Percentiles rank a stretch among this genome's conserved stretches.
phyloP scores from a whole-genome alignment of 192 early-diverging fungal genomes.

The Rhizophagus clarus region DNA sequence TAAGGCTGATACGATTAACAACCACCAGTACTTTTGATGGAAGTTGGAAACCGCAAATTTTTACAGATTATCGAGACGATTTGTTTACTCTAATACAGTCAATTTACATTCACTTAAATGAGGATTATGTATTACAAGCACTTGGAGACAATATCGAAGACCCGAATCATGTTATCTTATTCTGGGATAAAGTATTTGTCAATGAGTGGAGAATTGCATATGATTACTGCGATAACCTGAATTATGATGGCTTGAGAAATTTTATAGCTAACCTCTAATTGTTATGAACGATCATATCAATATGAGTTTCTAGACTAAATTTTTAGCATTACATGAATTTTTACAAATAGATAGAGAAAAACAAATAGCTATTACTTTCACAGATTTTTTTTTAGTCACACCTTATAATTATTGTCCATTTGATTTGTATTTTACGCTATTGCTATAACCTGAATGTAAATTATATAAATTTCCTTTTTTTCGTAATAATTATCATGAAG shows the following conservation, averaged over 20 bases:
- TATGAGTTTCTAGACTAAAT: too few relatives aligned
- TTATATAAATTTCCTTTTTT: too few relatives aligned
- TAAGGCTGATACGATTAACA: neutral
- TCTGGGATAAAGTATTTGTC: constrained; percentile 3
- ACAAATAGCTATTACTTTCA: too few relatives aligned
- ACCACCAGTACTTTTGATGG: neutral
- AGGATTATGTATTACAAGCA: neutral
- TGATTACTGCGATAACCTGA: neutral
- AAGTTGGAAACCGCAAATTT: neutral
- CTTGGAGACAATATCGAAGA: neutral
- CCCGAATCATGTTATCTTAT: neutral
- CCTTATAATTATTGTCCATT: too few relatives aligned
- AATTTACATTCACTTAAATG: constrained; percentile 7
- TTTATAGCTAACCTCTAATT: too few relatives aligned
- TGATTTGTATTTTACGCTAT: too few relatives aligned
- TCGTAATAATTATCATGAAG: too few relatives aligned
- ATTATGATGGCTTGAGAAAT: neutral
- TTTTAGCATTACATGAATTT: too few relatives aligned
- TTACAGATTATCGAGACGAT: neutral
- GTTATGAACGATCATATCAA: too few relatives aligned
- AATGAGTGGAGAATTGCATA: neutral
- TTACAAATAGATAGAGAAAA: too few relatives aligned
- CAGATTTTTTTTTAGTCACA: too few relatives aligned
- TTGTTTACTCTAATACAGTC: neutral
- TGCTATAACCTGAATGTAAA: too few relatives aligned